A percentile compares a stretch with the other conserved stretches of the same genome.
These are phyloP conservation scores for Tolypocladium album DNA, from an alignment of 2,329 filamentous ascomycete species.

Conservation along the genomic window DNA sequence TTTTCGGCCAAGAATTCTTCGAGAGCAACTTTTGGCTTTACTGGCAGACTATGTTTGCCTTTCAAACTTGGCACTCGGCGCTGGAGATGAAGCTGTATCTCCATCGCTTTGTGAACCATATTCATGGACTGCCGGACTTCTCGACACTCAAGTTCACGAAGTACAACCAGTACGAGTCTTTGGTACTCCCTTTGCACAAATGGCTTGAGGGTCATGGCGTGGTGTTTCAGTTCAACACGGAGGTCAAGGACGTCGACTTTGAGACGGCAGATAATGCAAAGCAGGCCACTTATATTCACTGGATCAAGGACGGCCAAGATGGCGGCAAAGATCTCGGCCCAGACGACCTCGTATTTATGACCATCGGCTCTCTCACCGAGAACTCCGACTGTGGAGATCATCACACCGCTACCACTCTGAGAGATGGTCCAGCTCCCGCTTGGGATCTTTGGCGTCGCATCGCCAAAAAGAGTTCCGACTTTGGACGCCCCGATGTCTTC, in stretches of 20 bases:
- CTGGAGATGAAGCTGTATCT: constrained; percentile 17
- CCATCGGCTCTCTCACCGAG: neutral
- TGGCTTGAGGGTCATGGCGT: neutral
- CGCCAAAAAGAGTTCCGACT: neutral
- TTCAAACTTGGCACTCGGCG: constrained; percentile 24
- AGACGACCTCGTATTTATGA: neutral
- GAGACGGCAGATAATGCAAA: neutral
- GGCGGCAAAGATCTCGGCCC: neutral
- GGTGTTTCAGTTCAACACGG: neutral
- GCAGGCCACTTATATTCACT: neutral
- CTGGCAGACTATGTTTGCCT: neutral
- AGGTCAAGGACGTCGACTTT: neutral
- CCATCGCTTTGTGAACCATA: neutral
- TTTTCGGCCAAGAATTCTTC: constrained; percentile 3
- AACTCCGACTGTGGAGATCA: neutral
- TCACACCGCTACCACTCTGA: neutral
- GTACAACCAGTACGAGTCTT: neutral
- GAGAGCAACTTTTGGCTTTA: constrained; percentile 9
- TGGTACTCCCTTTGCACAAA: neutral
- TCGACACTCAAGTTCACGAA: neutral
- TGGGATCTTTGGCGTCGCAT: neutral
- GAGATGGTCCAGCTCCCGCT: neutral
- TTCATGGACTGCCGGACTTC: neutral
- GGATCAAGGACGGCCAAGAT: neutral
- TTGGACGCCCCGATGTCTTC: neutral